Percentiles rank a stretch among this genome's conserved stretches.
phyloP scores from a whole-genome alignment of 139 green algal species.

The Chlamydomonas incerta region DNA sequence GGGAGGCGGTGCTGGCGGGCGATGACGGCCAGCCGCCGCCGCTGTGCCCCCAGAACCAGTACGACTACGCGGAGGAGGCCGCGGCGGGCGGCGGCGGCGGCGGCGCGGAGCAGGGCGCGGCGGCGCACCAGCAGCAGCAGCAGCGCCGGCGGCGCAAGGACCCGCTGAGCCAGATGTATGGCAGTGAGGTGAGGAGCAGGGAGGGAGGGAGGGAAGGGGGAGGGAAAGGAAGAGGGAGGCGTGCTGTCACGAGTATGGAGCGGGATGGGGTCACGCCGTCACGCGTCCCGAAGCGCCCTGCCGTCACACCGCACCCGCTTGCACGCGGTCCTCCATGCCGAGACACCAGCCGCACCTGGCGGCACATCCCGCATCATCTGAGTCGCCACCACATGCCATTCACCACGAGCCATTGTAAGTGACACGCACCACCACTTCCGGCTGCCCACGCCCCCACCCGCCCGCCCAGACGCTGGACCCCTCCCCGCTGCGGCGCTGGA shows the following conservation, averaged over 20 bases:
- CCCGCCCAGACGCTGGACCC: conserved; percentile 35
- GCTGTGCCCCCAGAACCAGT: conserved; percentile 22
- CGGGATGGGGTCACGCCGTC: too few relatives aligned
- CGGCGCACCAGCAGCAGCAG: neutral
- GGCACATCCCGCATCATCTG: too few relatives aligned
- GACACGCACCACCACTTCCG: too few relatives aligned
- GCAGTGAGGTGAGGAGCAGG: conserved; percentile 47
- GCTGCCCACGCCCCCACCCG: neutral
- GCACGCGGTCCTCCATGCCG: too few relatives aligned
- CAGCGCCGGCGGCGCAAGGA: conserved; percentile 15
- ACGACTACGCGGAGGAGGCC: conserved; percentile 9
- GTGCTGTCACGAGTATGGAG: too few relatives aligned
- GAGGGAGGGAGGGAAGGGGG: too few relatives aligned
- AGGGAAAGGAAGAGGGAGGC: too few relatives aligned
- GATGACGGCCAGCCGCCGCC: conserved; percentile 51
- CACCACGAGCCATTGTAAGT: too few relatives aligned
- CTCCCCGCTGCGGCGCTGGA: conserved; percentile 50
- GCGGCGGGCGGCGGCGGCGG: neutral
- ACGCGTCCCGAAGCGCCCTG: too few relatives aligned
- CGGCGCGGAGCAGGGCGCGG: neutral
- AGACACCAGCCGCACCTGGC: too few relatives aligned
- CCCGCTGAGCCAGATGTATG: conserved; percentile 33
- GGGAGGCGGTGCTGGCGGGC: conserved; percentile 45
- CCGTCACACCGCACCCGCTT: too few relatives aligned
- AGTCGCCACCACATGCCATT: too few relatives aligned